These are phyloP conservation scores for Corynascus novoguineensis DNA, from an alignment of 495 filamentous ascomycete species.

Conservation along the genomic window DNA sequence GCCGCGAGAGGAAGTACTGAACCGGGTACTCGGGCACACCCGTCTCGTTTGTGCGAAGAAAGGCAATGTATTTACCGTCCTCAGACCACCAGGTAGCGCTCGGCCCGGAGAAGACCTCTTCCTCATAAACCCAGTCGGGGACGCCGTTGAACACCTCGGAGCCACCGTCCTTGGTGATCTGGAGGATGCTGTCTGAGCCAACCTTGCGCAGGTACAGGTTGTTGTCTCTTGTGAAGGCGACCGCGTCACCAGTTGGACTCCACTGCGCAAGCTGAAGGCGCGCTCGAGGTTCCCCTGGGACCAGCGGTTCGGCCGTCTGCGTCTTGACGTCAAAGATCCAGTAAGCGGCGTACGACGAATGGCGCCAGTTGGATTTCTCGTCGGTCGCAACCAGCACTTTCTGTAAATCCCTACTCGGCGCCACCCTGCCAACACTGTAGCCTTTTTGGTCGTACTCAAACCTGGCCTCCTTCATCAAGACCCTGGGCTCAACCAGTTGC, in stretches of 20 bases:
- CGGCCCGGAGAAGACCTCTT: slow-evolving; percentile 79
- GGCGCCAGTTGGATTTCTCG: slow-evolving; percentile 70
- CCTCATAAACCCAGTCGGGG: slow-evolving; percentile 99
- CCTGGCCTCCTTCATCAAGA: slow-evolving; percentile 63
- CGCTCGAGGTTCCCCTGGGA: slow-evolving; percentile 59
- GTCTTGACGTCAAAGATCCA: slow-evolving; percentile 91
- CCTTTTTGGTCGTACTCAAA: slow-evolving; percentile 54
- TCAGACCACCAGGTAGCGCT: slow-evolving; percentile 91
- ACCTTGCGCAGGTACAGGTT: slow-evolving; percentile 80
- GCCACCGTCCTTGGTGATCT: slow-evolving; percentile 83
- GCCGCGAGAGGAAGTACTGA: slow-evolving; percentile 85
- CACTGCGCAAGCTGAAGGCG: slow-evolving; percentile 81
- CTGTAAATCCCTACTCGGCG: slow-evolving; percentile 76
- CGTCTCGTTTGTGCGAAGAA: slow-evolving; percentile 88
- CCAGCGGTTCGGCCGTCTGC: slow-evolving; percentile 71
- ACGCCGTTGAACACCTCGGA: slow-evolving; percentile 87
- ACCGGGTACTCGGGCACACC: slow-evolving; percentile 88
- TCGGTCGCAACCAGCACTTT: slow-evolving; percentile 77
- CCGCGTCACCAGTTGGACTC: slow-evolving; percentile 79
- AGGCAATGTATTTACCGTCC: slow-evolving; percentile 82
- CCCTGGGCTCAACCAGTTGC: slow-evolving; percentile 46
- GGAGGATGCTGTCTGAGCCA: slow-evolving; percentile 46
- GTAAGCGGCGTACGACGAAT: slow-evolving; percentile 78
- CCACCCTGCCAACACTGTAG: slow-evolving; percentile 52
- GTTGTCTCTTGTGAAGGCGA: slow-evolving; percentile 81